Evolutionary conservation across 192 early-diverging fungal genomes (phyloP).

Genomic region (Coemansia sp.): DNA sequence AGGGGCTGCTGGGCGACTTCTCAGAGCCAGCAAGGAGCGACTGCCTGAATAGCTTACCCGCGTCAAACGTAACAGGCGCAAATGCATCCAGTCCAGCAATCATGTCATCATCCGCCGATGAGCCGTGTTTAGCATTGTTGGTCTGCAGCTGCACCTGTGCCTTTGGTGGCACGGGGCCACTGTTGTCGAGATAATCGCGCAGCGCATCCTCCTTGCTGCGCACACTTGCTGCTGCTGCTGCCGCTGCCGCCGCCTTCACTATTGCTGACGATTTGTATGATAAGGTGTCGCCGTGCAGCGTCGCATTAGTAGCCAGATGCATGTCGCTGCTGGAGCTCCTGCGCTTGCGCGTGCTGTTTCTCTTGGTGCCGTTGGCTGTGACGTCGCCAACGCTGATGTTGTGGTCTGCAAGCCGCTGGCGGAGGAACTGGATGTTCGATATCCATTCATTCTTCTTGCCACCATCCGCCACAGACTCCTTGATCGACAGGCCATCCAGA

Average conservation of each 20-base stretch:
- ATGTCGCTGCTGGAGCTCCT: conserved; percentile 26
- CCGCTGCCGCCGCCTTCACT: conserved; percentile 4
- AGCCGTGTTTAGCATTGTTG: neutral
- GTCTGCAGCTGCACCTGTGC: neutral
- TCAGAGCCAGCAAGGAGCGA: conserved; percentile 9
- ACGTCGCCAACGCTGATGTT: conserved; percentile 8
- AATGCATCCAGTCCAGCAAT: conserved; percentile 25
- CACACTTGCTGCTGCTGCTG: conserved; percentile 4
- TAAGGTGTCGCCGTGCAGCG: conserved; percentile 7
- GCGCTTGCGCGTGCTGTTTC: conserved; percentile 19
- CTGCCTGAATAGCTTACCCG: conserved; percentile 36
- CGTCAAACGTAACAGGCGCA: conserved; percentile 45
- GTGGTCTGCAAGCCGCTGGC: conserved; percentile 37
- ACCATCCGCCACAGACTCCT: neutral
- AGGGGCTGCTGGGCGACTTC: conserved; percentile 2
- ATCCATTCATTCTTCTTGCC: conserved; percentile 50
- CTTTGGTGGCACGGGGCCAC: neutral
- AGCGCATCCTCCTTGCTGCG: neutral
- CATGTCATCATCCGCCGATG: neutral
- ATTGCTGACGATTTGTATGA: conserved; percentile 5
- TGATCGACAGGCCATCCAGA: neutral
- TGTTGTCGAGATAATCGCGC: conserved; percentile 16
- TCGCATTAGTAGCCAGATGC: neutral
- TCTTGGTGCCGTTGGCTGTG: conserved; percentile 8
- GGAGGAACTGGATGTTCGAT: conserved; percentile 38